Evolutionary conservation across 2,329 filamentous ascomycete species (phyloP), one percentile per base, ranked within the genome.

Genomic region (Metarhizium rileyi): DNA sequence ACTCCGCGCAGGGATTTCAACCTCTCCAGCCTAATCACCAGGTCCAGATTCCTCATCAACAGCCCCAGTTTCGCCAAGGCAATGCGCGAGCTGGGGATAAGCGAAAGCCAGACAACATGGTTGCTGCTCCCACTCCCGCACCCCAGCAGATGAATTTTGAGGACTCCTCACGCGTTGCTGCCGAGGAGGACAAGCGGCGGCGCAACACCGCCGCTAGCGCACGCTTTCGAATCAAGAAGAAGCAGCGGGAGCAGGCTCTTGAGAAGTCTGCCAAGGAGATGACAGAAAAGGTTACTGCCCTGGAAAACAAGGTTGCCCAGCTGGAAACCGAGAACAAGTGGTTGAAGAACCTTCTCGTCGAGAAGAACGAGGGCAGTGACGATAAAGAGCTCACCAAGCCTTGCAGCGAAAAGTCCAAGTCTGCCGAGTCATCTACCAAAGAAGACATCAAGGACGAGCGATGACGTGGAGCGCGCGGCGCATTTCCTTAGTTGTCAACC

Each of bases 161-260:
- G 65, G 86, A 90, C 54, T 74, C 80, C 36, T 84, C 84, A 12
- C 83, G 86, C 36, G 57, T 82, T 5, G 85, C 85, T 12, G 88
- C 88, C 22, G 89, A 95, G 66, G 89, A 95, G 68, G 89, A 95
- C 66, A 94, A 94, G 72, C 84, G 89, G 46, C 82, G 88, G 52
- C 83, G 89, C 55, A 95, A 95, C 70, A 94, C 90, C 2, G 89
- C 89, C 28, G 89, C 89, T 49, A 90, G 84, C 56, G 89, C 89
- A 18, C 85, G 89, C 46, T 95, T 95, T 77, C 85, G 89, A 52
- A 82, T 93, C 64, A 95, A 95, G 81, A 95, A 95, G 84, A 95
- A 95, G 80, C 87, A 93, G 70, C 84, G 89, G 46, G 89, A 95
- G 72, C 86, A 90, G 67, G 85, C 87, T 8, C 80, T 94, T 47